Evolutionary conservation across 805 yeast species (phyloP), one percentile per base, ranked within the genome.

Genomic region (Candida railenensis): DNA sequence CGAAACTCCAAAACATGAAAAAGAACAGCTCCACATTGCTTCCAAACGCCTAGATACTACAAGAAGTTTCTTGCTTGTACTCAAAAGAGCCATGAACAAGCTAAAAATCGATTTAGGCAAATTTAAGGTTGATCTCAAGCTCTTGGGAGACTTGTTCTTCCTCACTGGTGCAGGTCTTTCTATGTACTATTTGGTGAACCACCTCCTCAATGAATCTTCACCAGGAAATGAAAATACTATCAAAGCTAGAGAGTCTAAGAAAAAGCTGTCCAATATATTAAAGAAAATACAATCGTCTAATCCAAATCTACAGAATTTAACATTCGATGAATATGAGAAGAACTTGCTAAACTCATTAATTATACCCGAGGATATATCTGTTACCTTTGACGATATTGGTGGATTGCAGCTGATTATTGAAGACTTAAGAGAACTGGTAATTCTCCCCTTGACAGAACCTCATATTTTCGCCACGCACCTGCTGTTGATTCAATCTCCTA

Each of bases 381-480:
- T 85, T 3, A 73, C 80, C 11, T 94, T 94, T 62, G 74, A 73
- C 30, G 96, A 91, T 60, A 81, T 94, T 45, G 99, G 98, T 15
- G 99, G 99, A 0, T 71, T 94, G 34, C 94, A 88, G 45, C 72
- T 72, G 11, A 86, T 90, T 33, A 80, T 92, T 18, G 91, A 85
- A 45, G 98, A 92, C 56, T 71, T 94, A 41, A 78, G 87, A 54
- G 99, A 94, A 64, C 79, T 90, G 45, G 96, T 94, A 8, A 79
- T 94, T 37, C 84, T 88, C 55, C 99, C 99, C 1, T 71, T 94
- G 47, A 69, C 74, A 2, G 69, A 81, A 55, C 96, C 96, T 0
- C 88, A 81, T 42, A 66, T 89, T 36, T 90, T 87, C 61, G 71
- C 80, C 11, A 82, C 80, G 44, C 87, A 85, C 53, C 82, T 89